phyloP scores from a whole-genome alignment of 345 rosid genomes.

The Lagerstroemia speciosa region DNA sequence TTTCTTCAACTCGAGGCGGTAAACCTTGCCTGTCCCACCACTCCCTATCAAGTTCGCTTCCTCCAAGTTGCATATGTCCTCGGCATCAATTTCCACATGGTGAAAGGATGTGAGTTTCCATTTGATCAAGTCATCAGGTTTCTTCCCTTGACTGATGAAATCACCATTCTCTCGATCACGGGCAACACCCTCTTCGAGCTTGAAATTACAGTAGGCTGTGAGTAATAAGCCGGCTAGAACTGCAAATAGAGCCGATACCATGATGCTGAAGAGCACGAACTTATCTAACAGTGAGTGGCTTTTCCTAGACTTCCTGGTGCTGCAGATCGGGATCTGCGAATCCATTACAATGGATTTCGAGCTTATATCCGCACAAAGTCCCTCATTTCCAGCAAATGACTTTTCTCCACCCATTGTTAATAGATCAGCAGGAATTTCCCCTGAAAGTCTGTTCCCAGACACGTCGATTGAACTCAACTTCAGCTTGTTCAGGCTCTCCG shows the following conservation, averaged over 20 bases:
- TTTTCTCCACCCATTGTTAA: conserved; percentile 50
- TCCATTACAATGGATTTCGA: conserved; percentile 11
- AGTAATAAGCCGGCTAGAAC: conserved; percentile 39
- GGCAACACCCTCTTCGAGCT: conserved; percentile 20
- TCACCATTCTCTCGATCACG: conserved; percentile 11
- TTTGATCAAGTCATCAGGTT: conserved; percentile 17
- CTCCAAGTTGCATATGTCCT: conserved; percentile 55
- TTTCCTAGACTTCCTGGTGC: conserved; percentile 19
- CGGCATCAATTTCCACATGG: conserved; percentile 58
- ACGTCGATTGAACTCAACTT: conserved; percentile 73
- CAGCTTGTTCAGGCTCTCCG: conserved; percentile 40
- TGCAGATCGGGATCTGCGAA: conserved; percentile 33
- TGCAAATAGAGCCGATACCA: conserved; percentile 31
- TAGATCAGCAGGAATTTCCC: conserved; percentile 53
- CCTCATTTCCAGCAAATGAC: conserved; percentile 50
- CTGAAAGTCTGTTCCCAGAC: conserved; percentile 55
- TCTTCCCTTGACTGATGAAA: conserved; percentile 20
- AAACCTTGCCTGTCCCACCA: conserved; percentile 84
- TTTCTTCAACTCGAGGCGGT: conserved; percentile 61
- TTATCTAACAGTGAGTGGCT: conserved; percentile 17
- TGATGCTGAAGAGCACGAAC: conserved; percentile 32
- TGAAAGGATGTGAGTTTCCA: conserved; percentile 67
- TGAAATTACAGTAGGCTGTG: conserved; percentile 42
- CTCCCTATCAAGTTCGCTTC: conserved; percentile 63
- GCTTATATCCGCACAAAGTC: conserved; percentile 44